Evolutionary conservation across 2,329 filamentous ascomycete genomes (phyloP).

Genomic region (Colletotrichum chrysophilum): DNA sequence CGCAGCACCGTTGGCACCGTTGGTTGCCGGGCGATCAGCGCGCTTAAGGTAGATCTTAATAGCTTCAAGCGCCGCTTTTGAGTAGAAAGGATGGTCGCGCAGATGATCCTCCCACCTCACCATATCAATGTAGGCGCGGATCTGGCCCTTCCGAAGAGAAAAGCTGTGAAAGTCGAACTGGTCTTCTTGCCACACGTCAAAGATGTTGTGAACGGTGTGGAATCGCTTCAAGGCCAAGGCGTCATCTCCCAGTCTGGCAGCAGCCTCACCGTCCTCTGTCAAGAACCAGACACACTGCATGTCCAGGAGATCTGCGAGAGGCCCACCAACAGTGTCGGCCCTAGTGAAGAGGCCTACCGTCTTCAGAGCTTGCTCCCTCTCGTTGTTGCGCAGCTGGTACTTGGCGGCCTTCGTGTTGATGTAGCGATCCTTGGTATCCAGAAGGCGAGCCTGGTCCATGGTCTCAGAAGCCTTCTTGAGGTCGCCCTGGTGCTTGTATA

Average conservation of each 20-base stretch:
- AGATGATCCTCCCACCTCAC: slow-evolving; percentile 93
- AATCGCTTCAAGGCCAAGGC: slow-evolving; percentile 92
- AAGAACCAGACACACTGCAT: slow-evolving; percentile 99
- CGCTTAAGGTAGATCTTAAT: slow-evolving; percentile 81
- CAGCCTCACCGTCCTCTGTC: slow-evolving; percentile 92
- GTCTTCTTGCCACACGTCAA: slow-evolving; percentile 97
- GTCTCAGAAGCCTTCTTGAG: slow-evolving; percentile 78
- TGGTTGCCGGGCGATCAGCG: slow-evolving; percentile 73
- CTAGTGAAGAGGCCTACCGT: slow-evolving; percentile 95
- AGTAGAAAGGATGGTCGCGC: slow-evolving; percentile 92
- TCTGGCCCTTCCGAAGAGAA: slow-evolving; percentile 94
- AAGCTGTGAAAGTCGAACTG: slow-evolving; percentile 99
- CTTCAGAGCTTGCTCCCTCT: slow-evolving; percentile 83
- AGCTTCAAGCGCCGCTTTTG: slow-evolving; percentile 80
- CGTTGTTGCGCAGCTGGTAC: slow-evolving; percentile 91
- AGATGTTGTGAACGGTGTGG: slow-evolving; percentile 87
- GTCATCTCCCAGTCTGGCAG: slow-evolving; percentile 80
- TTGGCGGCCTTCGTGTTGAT: slow-evolving; percentile 99
- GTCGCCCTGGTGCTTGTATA: slow-evolving; percentile 90
- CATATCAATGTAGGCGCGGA: slow-evolving; percentile 95
- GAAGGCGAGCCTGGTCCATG: slow-evolving; percentile 85
- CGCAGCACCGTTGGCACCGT: slow-evolving; percentile 63
- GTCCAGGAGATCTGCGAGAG: slow-evolving; percentile 88
- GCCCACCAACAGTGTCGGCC: slow-evolving; percentile 86
- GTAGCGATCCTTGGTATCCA: slow-evolving; percentile 91